phyloP scores from a whole-genome alignment of 331 rosid species.

The Rosa hybrid region DNA sequence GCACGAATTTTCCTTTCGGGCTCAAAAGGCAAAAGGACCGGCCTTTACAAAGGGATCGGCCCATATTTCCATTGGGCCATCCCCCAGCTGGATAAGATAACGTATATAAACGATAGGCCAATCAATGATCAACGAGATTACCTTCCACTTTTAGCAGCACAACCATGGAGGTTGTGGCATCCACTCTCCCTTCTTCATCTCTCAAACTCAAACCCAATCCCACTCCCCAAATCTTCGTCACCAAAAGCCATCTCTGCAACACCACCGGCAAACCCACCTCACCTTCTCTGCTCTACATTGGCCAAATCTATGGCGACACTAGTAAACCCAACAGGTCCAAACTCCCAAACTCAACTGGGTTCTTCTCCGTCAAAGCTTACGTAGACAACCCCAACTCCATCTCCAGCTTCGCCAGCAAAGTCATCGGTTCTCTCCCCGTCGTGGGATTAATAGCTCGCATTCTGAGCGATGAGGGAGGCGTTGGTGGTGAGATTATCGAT shows the following conservation, averaged over 20 bases:
- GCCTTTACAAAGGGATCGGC: background rate
- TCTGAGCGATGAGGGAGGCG: slow-evolving; percentile 83
- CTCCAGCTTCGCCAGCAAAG: slow-evolving; percentile 59
- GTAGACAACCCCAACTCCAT: slow-evolving; percentile 71
- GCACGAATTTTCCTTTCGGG: background rate
- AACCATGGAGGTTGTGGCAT: slow-evolving; percentile 52
- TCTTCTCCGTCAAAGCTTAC: slow-evolving; percentile 59
- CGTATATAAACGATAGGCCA: slow-evolving; percentile 59
- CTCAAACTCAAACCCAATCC: slow-evolving; percentile 29
- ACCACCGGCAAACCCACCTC: slow-evolving; percentile 35
- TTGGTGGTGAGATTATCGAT: slow-evolving; percentile 72
- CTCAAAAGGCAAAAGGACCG: background rate
- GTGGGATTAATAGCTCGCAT: slow-evolving; percentile 81
- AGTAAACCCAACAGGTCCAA: slow-evolving; percentile 26
- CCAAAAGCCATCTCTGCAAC: slow-evolving; percentile 26
- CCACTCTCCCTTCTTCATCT: slow-evolving; percentile 34
- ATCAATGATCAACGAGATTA: slow-evolving; percentile 17
- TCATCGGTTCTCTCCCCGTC: slow-evolving; percentile 86
- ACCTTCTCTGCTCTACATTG: slow-evolving; percentile 40
- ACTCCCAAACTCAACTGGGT: slow-evolving; percentile 15
- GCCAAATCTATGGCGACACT: slow-evolving; percentile 44
- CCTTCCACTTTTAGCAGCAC: slow-evolving; percentile 20
- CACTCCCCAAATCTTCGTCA: slow-evolving; percentile 23
- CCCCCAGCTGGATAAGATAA: slow-evolving; percentile 28
- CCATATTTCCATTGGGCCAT: background rate